A percentile compares a stretch with the other conserved stretches of the same genome.
These are phyloP conservation scores for Harringtonia aguacate DNA, from an alignment of 2,329 filamentous ascomycete species.

Conservation along the genomic window DNA sequence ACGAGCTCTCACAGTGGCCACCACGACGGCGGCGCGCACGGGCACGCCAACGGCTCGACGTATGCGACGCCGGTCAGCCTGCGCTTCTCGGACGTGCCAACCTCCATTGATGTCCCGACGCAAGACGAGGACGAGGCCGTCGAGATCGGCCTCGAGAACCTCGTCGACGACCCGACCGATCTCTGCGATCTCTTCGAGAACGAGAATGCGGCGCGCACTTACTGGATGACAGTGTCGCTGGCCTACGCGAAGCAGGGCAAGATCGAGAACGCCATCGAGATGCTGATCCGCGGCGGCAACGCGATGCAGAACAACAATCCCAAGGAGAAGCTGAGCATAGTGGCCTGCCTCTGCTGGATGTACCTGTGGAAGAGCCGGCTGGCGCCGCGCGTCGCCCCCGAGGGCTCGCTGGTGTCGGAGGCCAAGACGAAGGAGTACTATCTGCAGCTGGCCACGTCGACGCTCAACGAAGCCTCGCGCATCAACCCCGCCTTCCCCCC, in stretches of 20 bases:
- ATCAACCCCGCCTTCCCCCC: constrained; percentile 90
- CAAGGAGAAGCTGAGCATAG: constrained; percentile 75
- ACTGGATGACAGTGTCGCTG: constrained; percentile 96
- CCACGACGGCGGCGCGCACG: constrained; percentile 31
- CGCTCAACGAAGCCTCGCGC: constrained; percentile 88
- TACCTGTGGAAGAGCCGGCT: constrained; percentile 82
- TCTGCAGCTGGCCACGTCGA: constrained; percentile 79
- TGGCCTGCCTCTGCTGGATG: constrained; percentile 82
- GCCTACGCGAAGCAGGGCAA: constrained; percentile 96
- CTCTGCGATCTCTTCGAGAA: constrained; percentile 92
- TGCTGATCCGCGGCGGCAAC: constrained; percentile 61
- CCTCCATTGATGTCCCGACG: constrained; percentile 55
- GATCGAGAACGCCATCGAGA: constrained; percentile 71
- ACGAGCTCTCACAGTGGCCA: constrained; percentile 29
- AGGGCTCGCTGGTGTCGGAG: constrained; percentile 55
- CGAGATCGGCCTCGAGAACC: constrained; percentile 84
- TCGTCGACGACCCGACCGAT: constrained; percentile 89
- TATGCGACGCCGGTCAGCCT: constrained; percentile 31
- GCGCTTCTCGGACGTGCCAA: constrained; percentile 55
- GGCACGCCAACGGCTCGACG: constrained; percentile 12
- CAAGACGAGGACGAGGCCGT: constrained; percentile 65
- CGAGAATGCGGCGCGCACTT: constrained; percentile 79
- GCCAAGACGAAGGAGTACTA: constrained; percentile 89
- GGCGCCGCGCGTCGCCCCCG: constrained; percentile 52
- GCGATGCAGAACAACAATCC: constrained; percentile 60